phyloP scores from a whole-genome alignment of 345 rosid species.

The Citrus medica region DNA sequence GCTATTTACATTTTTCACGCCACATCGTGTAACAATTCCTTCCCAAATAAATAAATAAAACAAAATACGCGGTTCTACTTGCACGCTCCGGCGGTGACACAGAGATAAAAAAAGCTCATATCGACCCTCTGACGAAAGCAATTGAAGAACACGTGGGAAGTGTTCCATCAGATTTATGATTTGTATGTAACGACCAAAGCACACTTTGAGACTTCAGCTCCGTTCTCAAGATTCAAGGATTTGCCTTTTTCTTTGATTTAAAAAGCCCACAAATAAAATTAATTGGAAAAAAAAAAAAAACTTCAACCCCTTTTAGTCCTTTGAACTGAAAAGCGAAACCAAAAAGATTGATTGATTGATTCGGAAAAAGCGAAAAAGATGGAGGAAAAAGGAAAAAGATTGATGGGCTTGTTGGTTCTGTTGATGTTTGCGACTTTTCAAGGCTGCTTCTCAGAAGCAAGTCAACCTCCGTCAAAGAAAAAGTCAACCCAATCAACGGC shows the following conservation, averaged over 20 bases:
- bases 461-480: conserved; percentile 16
- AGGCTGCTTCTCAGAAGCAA: conserved; percentile 28
- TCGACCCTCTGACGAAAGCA: no score
- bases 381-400: conserved; percentile 10
- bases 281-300: no score
- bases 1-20: background rate
- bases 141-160: background rate
- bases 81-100: background rate
- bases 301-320: background rate
- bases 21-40: background rate
- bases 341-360: background rate
- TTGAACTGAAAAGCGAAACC: background rate
- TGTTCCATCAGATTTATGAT: background rate
- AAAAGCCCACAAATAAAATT: no score
- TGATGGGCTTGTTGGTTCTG: conserved; percentile 5
- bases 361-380: background rate
- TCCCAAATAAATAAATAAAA: background rate
- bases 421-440: conserved; percentile 17
- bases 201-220: background rate
- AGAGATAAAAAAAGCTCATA: no score
- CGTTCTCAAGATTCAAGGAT: background rate
- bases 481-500: conserved; percentile 19
- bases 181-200: background rate
- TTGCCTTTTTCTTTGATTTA: background rate
- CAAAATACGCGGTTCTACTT: background rate